A percentile compares a stretch with the other conserved stretches of the same genome.
These are phyloP conservation scores for Ensete glaucum DNA, from an alignment of 176 grass and related monocot species.

Conservation along the genomic window DNA sequence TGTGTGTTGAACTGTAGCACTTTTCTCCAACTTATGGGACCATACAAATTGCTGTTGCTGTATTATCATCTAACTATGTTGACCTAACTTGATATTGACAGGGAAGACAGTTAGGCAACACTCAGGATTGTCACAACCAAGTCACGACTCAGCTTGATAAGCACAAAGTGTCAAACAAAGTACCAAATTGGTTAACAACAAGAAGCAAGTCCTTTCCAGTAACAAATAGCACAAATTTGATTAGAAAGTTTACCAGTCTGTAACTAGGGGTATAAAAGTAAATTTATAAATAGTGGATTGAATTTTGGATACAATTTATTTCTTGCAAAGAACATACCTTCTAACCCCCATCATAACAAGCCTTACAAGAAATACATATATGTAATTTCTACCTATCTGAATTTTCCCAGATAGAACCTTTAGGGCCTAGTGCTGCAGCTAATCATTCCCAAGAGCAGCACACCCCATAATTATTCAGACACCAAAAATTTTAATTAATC, in stretches of 20 bases:
- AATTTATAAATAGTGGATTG: neutral
- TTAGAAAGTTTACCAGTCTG: neutral
- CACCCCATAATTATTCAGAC: neutral
- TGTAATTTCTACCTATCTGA: no score
- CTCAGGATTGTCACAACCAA: neutral
- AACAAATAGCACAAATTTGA: neutral
- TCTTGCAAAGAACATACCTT: no score
- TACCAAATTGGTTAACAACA: neutral
- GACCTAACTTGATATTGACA: neutral
- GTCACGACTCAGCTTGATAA: neutral
- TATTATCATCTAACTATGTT: neutral
- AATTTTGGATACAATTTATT: no score
- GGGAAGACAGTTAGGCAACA: neutral
- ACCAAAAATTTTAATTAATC: neutral
- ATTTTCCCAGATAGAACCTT: neutral
- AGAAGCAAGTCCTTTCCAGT: neutral
- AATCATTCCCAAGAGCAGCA: neutral
- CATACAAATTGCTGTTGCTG: neutral
- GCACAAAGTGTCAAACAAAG: neutral
- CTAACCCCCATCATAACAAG: no score
- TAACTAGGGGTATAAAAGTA: neutral
- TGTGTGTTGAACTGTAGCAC: no score
- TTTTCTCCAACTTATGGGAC: no score
- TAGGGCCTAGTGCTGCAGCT: neutral
- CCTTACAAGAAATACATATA: no score